Base-by-base conservation (phyloP, 305 asterid species). In the Lippia alba region DNA sequence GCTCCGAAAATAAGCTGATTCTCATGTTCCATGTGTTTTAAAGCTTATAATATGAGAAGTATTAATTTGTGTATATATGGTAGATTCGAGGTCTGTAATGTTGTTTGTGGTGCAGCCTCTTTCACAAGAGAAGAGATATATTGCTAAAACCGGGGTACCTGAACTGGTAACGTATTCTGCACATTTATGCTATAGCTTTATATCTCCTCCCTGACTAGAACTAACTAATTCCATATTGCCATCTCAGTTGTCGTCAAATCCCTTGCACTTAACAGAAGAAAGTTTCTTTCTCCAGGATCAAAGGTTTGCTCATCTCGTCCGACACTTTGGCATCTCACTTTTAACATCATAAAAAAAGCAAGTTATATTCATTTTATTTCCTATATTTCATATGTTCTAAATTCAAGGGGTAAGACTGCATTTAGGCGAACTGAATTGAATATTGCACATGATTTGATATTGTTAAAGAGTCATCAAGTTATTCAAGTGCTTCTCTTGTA, bases 41-140 rank as follows among this genome's bases (percentile, higher is more conserved):
- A 51, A 55, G 50, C 56, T 69, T 66, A 19, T 50, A n/a, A 57
- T 66, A 10, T 53, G 32, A 61, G 66, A 46, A 54, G 17, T 20
- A 46, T 58, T 74, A 45, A 40, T 67, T 40, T 66, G 40, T 63
- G 11, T 69, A 10, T 59, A 17, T 36, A 30, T 64, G 6, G 16
- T 51, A 3, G 19, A 61, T 48, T 58, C 36, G 41, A 57, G 51
- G 15, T 53, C 51, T 40, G 18, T 54, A 24, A 41, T 33, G 9
- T 73, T 70, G 67, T 64, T 55, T 49, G 34, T 71, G 32, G 68
- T 84, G 83, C 92, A 92, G 97, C 96, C 97, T 19, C 78, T 87
- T 74, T 93, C 98, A 15, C 98, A 93, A 78, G 79, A 74, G 80
- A 93, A 91, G 77, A 89, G 96, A 50, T 91, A 93, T 76, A 83